A percentile compares a stretch with the other conserved stretches of the same genome.
phyloP scores from a whole-genome alignment of 2,329 filamentous ascomycete genomes.

The Escovopsis sp. region DNA sequence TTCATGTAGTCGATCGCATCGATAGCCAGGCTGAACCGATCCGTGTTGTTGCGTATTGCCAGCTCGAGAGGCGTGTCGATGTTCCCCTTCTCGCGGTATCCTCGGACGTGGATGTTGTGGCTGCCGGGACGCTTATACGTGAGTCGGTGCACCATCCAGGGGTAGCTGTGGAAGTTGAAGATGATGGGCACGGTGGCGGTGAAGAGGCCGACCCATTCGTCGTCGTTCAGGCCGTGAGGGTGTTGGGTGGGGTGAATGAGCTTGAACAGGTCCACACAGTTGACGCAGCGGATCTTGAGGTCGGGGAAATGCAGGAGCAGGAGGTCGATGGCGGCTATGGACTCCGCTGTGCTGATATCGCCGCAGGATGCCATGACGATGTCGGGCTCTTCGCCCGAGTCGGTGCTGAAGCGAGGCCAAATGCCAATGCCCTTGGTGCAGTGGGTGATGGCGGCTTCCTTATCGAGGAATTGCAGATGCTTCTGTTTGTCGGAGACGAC shows the following conservation, averaged over 20 bases:
- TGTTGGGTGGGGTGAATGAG: slow-evolving; percentile 56
- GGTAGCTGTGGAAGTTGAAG: slow-evolving; percentile 78
- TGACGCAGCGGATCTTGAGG: slow-evolving; percentile 65
- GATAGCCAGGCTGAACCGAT: slow-evolving; percentile 64
- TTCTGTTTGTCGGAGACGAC: slow-evolving; percentile 69
- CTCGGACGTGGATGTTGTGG: slow-evolving; percentile 56
- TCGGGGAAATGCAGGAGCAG: slow-evolving; percentile 57
- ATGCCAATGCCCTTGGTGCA: slow-evolving; percentile 69
- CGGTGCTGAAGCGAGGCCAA: slow-evolving; percentile 64
- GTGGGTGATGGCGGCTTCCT: slow-evolving; percentile 58
- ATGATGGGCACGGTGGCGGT: slow-evolving; percentile 58
- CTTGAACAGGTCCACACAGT: slow-evolving; percentile 70
- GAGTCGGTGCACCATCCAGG: slow-evolving; percentile 63
- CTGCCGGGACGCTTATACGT: slow-evolving; percentile 61
- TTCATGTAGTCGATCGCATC: slow-evolving; percentile 58
- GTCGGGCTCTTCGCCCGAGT: slow-evolving; percentile 53
- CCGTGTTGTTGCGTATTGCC: slow-evolving; percentile 63
- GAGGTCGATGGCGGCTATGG: slow-evolving; percentile 59
- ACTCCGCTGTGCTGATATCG: slow-evolving; percentile 60
- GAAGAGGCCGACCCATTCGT: slow-evolving; percentile 55
- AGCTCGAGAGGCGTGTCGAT: slow-evolving; percentile 70
- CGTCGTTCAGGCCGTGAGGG: slow-evolving; percentile 55
- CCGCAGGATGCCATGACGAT: slow-evolving; percentile 64
- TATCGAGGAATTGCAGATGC: slow-evolving; percentile 60
- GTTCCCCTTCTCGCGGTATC: slow-evolving; percentile 73